Evolutionary conservation across 768 basidiomycete species (phyloP).

Genomic region (Kwoniella sp.): DNA sequence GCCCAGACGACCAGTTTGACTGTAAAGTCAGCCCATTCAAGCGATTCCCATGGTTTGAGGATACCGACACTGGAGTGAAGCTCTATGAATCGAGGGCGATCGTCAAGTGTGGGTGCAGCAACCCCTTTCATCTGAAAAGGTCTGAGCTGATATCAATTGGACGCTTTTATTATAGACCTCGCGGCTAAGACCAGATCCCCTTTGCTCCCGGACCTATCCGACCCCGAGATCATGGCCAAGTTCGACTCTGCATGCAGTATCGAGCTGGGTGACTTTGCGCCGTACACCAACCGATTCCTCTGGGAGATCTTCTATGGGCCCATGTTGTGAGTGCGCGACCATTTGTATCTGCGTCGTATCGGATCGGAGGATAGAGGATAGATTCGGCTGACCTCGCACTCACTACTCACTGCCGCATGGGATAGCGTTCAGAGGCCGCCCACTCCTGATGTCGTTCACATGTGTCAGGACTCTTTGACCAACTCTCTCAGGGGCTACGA

Average conservation of each 20-base stretch:
- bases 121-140: no score
- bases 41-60: slow-evolving; percentile 64
- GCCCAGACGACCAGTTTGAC: slow-evolving; percentile 3
- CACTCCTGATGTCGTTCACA: slow-evolving; percentile 25
- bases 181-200: slow-evolving; percentile 59
- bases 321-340: slow-evolving; percentile 50
- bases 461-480: slow-evolving; percentile 58
- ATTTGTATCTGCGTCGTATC: neutral
- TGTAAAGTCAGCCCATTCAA: slow-evolving; percentile 61
- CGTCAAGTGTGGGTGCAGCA: slow-evolving; percentile 23
- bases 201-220: slow-evolving; percentile 60
- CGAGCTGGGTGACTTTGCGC: slow-evolving; percentile 64
- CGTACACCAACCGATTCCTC: slow-evolving; percentile 58
- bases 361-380: neutral
- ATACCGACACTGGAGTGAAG: slow-evolving; percentile 64
- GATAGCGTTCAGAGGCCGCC: slow-evolving; percentile 3
- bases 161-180: slow-evolving; percentile 64
- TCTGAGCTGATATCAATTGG: no score
- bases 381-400: no score
- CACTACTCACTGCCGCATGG: no score
- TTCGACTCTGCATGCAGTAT: slow-evolving; percentile 56
- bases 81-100: slow-evolving; percentile 58
- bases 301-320: slow-evolving; percentile 62
- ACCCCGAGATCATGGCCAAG: slow-evolving; percentile 57
- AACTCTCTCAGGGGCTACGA: slow-evolving; percentile 61